Base-by-base conservation (phyloP, 768 basidiomycete genomes). In the Gyrodon lividus region DNA sequence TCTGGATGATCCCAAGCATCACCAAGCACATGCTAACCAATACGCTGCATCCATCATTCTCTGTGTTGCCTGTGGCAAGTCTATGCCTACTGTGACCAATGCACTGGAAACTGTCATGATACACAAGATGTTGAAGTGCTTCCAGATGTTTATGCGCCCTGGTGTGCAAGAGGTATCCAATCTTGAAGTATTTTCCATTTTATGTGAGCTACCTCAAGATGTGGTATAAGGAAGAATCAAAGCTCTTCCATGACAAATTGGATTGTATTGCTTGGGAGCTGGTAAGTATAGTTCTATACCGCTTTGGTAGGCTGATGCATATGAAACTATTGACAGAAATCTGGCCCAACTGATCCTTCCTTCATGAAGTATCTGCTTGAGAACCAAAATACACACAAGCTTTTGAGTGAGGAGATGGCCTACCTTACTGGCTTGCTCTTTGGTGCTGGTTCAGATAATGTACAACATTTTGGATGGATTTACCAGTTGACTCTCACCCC, bases 391-490 rank as follows among this genome's bases (percentile, higher is more conserved):
- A 75, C 79, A 41, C 76, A 81, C 41, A 78, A 75, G 9, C 74
- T 85, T 9, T 75, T 80, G 3, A 71, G 80, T 48, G 71, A 78
- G 48, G 83, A 86, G 59, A 75, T 77, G 22, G 78, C 83, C 0
- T 86, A 86, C 61, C 75, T 86, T n/a, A 78, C 80, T 0, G 84
- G 84, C 0, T 75, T 76, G 34, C 79, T 86, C 66, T 86, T 83
- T 52, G 84, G 84, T 22, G 83, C 83, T 30, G 84, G 84, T 12
- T 77, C 80, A 0, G 84, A 84, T 56, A 86, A 83, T 13, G 74
- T 72, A 48, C 30, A 68, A 60, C n/a, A 34, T 30, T 23, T 17
- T 33, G 31, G 10, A 20, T n/a, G 28, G 17, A 2, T 26, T 28
- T 5, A 3, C 34, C 2, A 2, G 12, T 14, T n/a, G 34, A 5